phyloP scores from a whole-genome alignment of 345 rosid genomes.

The Populus deltoides region DNA sequence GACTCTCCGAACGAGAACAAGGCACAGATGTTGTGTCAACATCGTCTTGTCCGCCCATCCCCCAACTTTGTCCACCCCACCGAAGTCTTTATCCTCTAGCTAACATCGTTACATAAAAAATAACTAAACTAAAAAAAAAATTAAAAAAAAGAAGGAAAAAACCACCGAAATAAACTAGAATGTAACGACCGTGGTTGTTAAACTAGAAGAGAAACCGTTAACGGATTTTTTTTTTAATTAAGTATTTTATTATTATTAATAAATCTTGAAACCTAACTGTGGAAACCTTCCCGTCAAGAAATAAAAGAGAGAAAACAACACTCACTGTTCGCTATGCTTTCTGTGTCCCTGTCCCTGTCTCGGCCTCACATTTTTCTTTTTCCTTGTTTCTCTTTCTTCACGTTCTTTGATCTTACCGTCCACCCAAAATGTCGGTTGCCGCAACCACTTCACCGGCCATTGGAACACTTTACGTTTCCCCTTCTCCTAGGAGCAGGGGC shows the following conservation, averaged over 20 bases:
- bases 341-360: constrained; percentile 20
- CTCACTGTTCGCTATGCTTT: background rate
- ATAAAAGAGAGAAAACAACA: constrained; percentile 6
- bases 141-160: too few relatives aligned
- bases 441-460: constrained; percentile 35
- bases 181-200: too few relatives aligned
- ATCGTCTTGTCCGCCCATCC: constrained; percentile 37
- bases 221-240: background rate
- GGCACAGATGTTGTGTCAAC: constrained; percentile 31
- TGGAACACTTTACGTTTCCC: constrained; percentile 42
- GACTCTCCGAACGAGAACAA: constrained; percentile 6
- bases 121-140: too few relatives aligned
- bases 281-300: constrained; percentile 17
- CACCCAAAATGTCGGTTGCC: constrained; percentile 41
- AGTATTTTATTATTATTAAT: background rate
- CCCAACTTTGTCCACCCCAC: constrained; percentile 5
- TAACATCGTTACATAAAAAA: too few relatives aligned
- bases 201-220: background rate
- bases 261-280: constrained; percentile 15
- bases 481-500: constrained; percentile 21
- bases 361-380: constrained; percentile 22
- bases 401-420: constrained; percentile 29
- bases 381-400: background rate
- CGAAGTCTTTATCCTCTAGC: too few relatives aligned
- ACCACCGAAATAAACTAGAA: too few relatives aligned